phyloP scores from a whole-genome alignment of 2,329 filamentous ascomycete species.

The Pseudogymnoascus sp. region DNA sequence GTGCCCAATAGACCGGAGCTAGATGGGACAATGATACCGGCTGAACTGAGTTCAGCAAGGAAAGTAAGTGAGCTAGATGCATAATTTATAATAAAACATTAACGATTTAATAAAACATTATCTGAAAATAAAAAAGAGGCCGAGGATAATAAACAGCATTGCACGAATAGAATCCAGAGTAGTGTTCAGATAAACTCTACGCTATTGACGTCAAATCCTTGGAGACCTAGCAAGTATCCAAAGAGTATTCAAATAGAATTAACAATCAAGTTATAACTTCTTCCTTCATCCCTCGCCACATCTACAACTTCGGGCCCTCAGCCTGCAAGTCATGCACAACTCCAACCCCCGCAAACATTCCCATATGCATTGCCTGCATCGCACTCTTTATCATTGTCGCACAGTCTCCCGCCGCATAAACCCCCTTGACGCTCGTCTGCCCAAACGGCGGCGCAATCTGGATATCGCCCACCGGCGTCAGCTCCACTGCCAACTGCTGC shows the following conservation, averaged over 20 bases:
- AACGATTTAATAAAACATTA: not conserved
- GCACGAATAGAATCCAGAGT: too few species aligned
- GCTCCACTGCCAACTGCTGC: not conserved
- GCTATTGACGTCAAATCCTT: too few species aligned
- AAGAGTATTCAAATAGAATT: not conserved
- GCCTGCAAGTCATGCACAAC: slow-evolving; percentile 9
- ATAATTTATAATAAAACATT: not conserved
- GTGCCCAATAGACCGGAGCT: not conserved
- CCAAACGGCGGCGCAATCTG: slow-evolving; percentile 33
- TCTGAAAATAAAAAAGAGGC: not conserved
- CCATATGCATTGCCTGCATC: slow-evolving; percentile 9
- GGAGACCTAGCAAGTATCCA: too few species aligned
- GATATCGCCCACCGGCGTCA: slow-evolving; percentile 35
- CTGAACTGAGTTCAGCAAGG: not conserved
- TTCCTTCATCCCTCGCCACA: not conserved
- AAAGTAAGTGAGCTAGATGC: not conserved
- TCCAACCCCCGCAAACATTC: slow-evolving; percentile 1
- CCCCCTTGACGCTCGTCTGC: slow-evolving; percentile 42
- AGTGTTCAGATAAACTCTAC: too few species aligned
- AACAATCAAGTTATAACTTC: not conserved
- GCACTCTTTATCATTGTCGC: slow-evolving; percentile 19
- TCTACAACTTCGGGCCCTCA: not conserved
- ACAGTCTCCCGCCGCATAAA: slow-evolving; percentile 48
- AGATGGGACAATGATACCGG: not conserved
- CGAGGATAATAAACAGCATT: too few species aligned